phyloP scores from a whole-genome alignment of 805 yeast genomes.

The Cyberlindnera xishuangbannaensis region DNA sequence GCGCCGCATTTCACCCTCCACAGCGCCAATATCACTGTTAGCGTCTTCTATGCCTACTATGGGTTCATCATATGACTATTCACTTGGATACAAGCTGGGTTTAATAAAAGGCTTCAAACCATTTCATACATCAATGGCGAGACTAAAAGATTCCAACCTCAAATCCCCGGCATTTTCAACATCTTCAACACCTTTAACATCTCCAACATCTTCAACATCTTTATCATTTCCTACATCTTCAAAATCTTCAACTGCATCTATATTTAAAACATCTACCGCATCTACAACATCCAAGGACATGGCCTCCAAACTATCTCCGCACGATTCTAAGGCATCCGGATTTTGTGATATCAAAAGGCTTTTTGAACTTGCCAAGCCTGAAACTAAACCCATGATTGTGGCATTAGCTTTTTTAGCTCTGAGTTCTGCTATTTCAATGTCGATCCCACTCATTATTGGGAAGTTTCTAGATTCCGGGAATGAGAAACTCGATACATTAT shows the following conservation, averaged over 20 bases:
- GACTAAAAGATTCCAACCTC: too few species aligned
- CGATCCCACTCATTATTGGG: slow-evolving; percentile 80
- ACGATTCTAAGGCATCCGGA: slow-evolving; percentile 31
- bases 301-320: slow-evolving; percentile 23
- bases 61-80: too few species aligned
- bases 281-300: too few species aligned
- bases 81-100: too few species aligned
- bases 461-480: slow-evolving; percentile 62
- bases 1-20: too few species aligned
- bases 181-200: too few species aligned
- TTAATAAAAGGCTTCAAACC: too few species aligned
- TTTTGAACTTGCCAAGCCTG: slow-evolving; percentile 52
- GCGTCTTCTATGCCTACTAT: too few species aligned
- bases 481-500: slow-evolving; percentile 25
- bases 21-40: too few species aligned
- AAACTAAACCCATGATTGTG: slow-evolving; percentile 44
- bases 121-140: too few species aligned
- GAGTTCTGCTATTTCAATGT: slow-evolving; percentile 76
- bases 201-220: not conserved
- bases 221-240: not conserved
- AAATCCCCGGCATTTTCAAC: too few species aligned
- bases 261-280: too few species aligned
- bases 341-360: slow-evolving; percentile 36
- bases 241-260: not conserved
- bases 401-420: slow-evolving; percentile 62